These are phyloP conservation scores for Debaryomyces hansenii DNA, from an alignment of 805 yeast genomes.

Conservation along the genomic window DNA sequence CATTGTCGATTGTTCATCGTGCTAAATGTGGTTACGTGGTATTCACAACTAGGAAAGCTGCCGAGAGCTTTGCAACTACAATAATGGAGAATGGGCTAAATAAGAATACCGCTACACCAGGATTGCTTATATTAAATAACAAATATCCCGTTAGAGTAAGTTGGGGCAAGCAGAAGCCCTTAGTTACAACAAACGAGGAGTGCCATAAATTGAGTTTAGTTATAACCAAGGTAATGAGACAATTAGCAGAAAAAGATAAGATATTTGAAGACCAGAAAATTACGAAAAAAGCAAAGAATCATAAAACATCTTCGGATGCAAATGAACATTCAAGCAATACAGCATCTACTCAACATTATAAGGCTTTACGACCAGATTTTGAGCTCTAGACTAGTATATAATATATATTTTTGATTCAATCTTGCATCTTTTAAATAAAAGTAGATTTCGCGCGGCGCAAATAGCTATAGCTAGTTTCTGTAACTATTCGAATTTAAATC, in stretches of 20 bases:
- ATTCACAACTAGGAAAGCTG: slow-evolving; percentile 49
- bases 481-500: no score
- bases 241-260: slow-evolving; percentile 46
- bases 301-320: neutral
- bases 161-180: slow-evolving; percentile 52
- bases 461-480: neutral
- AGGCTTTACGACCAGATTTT: slow-evolving; percentile 12
- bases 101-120: slow-evolving; percentile 27
- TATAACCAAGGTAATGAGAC: slow-evolving; percentile 53
- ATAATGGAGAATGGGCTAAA: slow-evolving; percentile 26
- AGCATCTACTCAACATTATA: slow-evolving; percentile 3
- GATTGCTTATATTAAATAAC: slow-evolving; percentile 28
- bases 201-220: slow-evolving; percentile 48
- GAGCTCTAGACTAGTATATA: slow-evolving; percentile 10
- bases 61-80: slow-evolving; percentile 42
- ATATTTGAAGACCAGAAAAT: neutral
- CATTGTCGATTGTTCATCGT: slow-evolving; percentile 51
- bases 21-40: slow-evolving; percentile 66
- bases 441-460: no score
- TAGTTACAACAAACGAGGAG: slow-evolving; percentile 46
- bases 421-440: neutral
- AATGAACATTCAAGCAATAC: neutral
- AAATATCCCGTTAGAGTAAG: slow-evolving; percentile 49
- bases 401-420: neutral
- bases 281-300: neutral